Conservation (phyloP, 1,284 basidiomycete species). For the Fomitiporia mediterranea region DNA sequence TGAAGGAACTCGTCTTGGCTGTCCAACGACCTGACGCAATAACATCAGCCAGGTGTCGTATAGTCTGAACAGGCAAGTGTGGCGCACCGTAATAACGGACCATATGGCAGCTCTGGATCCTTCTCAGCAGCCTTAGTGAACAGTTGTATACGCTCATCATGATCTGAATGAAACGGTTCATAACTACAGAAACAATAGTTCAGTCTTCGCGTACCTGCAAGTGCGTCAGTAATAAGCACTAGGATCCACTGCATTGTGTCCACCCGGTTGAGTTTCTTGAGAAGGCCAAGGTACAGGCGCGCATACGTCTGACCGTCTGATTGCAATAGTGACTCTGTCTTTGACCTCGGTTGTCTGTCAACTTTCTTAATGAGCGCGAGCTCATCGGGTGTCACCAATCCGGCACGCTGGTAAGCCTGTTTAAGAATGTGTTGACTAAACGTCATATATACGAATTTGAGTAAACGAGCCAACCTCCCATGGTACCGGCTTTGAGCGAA, state of each 20-base stretch:
- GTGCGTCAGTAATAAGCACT: conserved; percentile 87
- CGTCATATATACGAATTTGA: not conserved
- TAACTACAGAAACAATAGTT: not conserved
- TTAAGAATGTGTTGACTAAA: not conserved
- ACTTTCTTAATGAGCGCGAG: conserved; percentile 88
- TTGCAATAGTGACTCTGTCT: conserved; percentile 69
- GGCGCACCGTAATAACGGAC: conserved; percentile 73
- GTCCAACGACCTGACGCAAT: conserved; percentile 60
- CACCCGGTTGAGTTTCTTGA: conserved; percentile 89
- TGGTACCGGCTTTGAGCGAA: conserved; percentile 86
- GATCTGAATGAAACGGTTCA: conserved; percentile 42
- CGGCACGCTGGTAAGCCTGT: conserved; percentile 93
- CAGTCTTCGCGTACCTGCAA: conserved; percentile 54
- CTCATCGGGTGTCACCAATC: conserved; percentile 85
- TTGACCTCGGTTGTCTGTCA: conserved; percentile 72
- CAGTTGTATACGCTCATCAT: conserved; percentile 73
- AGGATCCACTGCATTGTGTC: conserved; percentile 95
- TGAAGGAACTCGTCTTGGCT: conserved; percentile 92
- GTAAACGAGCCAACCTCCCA: conserved; percentile 74
- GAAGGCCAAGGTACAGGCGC: conserved; percentile 83
- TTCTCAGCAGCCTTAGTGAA: conserved; percentile 57
- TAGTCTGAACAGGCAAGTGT: not conserved
- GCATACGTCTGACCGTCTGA: conserved; percentile 83
- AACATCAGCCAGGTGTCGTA: conserved; percentile 9
- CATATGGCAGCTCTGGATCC: conserved; percentile 81